phyloP scores from a whole-genome alignment of 306 rosid species.

The Abrus precatorius region DNA sequence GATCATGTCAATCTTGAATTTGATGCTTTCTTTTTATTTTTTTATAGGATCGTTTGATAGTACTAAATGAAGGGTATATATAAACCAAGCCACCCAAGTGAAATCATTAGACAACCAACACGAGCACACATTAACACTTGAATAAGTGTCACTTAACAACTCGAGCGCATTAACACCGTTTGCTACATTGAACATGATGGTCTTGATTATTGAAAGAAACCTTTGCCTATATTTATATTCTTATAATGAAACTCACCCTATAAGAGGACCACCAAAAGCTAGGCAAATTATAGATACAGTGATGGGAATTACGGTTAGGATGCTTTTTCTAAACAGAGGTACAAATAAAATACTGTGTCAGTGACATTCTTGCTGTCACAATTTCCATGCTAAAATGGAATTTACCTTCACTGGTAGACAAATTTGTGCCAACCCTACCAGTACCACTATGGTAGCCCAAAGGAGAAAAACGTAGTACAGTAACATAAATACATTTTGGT shows the following conservation, averaged over 20 bases:
- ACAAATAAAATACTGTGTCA: conserved; percentile 7
- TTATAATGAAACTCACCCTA: neutral
- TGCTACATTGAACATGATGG: neutral
- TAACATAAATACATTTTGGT: no score
- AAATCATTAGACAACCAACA: neutral
- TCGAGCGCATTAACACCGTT: conserved; percentile 9
- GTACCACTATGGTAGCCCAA: conserved; percentile 33
- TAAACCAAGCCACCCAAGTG: neutral
- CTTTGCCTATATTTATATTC: neutral
- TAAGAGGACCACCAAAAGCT: neutral
- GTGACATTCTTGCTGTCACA: conserved; percentile 38
- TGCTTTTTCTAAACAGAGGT: conserved; percentile 24
- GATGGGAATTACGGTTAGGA: neutral
- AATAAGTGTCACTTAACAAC: conserved; percentile 10
- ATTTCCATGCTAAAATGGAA: conserved; percentile 31
- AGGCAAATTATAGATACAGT: neutral
- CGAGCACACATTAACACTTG: neutral
- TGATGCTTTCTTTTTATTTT: conserved; percentile 8
- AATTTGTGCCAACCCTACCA: conserved; percentile 26
- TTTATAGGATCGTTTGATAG: neutral
- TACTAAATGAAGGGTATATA: neutral
- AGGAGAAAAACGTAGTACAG: no score
- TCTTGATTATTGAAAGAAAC: neutral
- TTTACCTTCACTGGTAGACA: neutral
- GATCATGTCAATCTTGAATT: neutral